Evolutionary conservation across 1,139 yeast genomes (phyloP).

Genomic region (Zhuliangozyma parablackwelliae): DNA sequence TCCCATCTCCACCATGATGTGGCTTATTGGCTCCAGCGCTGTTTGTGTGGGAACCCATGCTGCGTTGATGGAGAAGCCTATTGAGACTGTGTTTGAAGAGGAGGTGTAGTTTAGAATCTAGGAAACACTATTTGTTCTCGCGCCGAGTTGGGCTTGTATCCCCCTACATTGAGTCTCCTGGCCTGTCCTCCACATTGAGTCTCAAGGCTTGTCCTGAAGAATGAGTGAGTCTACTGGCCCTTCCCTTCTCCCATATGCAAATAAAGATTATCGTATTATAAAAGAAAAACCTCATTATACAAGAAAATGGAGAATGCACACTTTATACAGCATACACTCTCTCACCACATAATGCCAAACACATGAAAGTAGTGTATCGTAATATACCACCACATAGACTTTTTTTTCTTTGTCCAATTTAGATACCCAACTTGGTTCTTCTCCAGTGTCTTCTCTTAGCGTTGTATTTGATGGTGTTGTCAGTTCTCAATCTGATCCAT

Average conservation of each 20-base stretch:
- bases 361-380: too few species aligned
- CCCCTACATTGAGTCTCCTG: too few species aligned
- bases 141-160: too few species aligned
- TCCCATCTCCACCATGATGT: slow-evolving; percentile 88
- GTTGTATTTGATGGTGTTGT: slow-evolving; percentile 97
- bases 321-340: too few species aligned
- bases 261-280: slow-evolving; percentile 8
- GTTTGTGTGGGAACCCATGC: slow-evolving; percentile 90
- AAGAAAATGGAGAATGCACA: too few species aligned
- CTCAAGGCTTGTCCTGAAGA: too few species aligned
- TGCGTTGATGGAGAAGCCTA: slow-evolving; percentile 91
- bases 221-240: too few species aligned
- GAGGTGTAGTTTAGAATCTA: slow-evolving; percentile 37
- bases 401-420: slow-evolving; percentile 26
- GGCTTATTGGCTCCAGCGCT: slow-evolving; percentile 94
- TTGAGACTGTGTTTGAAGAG: slow-evolving; percentile 94
- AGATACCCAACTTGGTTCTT: slow-evolving; percentile 98
- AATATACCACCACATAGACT: too few species aligned
- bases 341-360: too few species aligned
- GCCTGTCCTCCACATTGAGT: too few species aligned
- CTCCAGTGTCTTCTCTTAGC: slow-evolving; percentile 99
- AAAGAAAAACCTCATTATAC: too few species aligned
- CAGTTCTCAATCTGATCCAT: slow-evolving; percentile 99
- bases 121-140: background rate
- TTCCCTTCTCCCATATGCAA: too few species aligned